A percentile compares a stretch with the other conserved stretches of the same genome.
Evolutionary conservation across 305 asterid genomes (phyloP).

Genomic region (Fraxinus platypoda): DNA sequence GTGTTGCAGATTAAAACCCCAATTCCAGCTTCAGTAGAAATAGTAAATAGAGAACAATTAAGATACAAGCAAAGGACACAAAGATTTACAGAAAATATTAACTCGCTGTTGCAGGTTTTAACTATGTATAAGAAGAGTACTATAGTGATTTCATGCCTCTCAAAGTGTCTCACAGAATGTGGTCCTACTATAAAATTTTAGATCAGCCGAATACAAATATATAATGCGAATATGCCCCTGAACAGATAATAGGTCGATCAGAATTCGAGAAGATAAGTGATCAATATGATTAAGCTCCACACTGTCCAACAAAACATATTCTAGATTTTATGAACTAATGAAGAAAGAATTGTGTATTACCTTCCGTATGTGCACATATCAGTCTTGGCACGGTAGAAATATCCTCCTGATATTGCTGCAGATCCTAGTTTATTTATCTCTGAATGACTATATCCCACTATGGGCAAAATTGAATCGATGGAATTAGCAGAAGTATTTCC

Average conservation of each 20-base stretch:
- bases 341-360: constrained; percentile 35
- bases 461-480: constrained; percentile 69
- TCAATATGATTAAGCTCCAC: constrained; percentile 3
- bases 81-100: too few relatives aligned
- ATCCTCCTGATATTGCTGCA: constrained; percentile 93
- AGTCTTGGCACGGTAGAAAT: constrained; percentile 67
- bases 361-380: constrained; percentile 93
- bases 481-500: constrained; percentile 58
- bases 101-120: background rate
- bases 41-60: background rate
- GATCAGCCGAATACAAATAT: background rate
- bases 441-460: constrained; percentile 77
- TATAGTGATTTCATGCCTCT: background rate
- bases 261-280: background rate
- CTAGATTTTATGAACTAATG: background rate
- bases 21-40: background rate
- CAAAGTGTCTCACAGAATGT: background rate
- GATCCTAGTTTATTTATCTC: constrained; percentile 76
- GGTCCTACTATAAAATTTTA: background rate
- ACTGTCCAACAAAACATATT: background rate
- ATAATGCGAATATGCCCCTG: background rate
- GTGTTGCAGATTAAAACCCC: background rate
- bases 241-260: background rate
- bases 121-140: too few relatives aligned
- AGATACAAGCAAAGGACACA: background rate